These are phyloP conservation scores for Chlorella sp. DNA, from an alignment of 139 green algal genomes.

Conservation along the genomic window DNA sequence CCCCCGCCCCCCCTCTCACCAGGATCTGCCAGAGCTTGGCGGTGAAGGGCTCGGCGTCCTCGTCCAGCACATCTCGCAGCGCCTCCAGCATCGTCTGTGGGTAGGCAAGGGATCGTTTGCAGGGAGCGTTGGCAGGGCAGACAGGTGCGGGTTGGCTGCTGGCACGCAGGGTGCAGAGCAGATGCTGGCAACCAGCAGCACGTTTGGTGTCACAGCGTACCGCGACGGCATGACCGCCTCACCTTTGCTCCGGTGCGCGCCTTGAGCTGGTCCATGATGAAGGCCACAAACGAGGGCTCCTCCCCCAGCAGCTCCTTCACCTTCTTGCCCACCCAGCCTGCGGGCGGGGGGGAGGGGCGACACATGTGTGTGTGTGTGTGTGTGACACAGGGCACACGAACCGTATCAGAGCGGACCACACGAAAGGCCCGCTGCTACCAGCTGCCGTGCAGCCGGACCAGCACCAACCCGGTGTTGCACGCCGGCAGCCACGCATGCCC, in stretches of 20 bases:
- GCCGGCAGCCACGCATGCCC: too few species aligned
- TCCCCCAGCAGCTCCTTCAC: constrained; percentile 76
- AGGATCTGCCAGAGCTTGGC: constrained; percentile 85
- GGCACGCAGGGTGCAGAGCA: too few species aligned
- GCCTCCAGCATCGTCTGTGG: constrained; percentile 58
- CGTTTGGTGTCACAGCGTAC: too few species aligned
- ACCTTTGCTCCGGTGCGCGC: constrained; percentile 36
- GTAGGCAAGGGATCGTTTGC: too few species aligned
- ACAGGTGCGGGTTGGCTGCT: too few species aligned
- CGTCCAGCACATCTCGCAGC: constrained; percentile 78
- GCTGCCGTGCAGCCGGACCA: not conserved
- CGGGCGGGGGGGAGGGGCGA: constrained; percentile 1
- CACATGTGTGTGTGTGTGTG: too few species aligned
- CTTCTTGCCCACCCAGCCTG: constrained; percentile 83
- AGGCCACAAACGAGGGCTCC: constrained; percentile 52
- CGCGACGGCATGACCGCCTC: not conserved
- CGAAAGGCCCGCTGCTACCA: not conserved
- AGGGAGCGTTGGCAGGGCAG: too few species aligned
- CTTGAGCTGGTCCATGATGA: constrained; percentile 71
- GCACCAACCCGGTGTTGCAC: not conserved
- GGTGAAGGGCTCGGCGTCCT: constrained; percentile 87
- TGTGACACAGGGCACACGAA: too few species aligned
- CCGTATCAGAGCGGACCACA: not conserved
- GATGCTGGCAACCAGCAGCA: too few species aligned
- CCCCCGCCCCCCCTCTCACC: not conserved